Evolutionary conservation across 768 basidiomycete species (phyloP).

Genomic region (Artomyces pyxidatus): DNA sequence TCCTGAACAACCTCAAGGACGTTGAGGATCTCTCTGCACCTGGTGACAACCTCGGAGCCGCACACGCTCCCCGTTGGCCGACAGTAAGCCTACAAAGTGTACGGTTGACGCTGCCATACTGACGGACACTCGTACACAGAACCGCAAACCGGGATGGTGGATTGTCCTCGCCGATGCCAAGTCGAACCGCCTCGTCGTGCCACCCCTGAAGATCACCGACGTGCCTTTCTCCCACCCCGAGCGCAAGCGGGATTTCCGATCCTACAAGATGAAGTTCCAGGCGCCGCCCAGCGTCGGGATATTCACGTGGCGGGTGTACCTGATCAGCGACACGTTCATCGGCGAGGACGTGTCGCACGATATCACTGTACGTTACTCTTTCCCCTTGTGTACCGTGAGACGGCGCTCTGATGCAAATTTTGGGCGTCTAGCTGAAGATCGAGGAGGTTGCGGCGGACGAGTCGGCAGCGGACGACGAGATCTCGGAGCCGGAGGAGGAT

Average conservation of each 20-base stretch:
- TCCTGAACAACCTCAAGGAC: constrained; percentile 55
- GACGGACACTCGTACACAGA: constrained; percentile 31
- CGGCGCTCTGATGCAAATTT: constrained; percentile 1
- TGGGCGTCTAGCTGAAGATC: too few relatives aligned
- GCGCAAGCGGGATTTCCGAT: constrained; percentile 54
- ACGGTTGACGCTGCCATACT: neutral
- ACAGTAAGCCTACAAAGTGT: constrained; percentile 40
- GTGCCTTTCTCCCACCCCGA: constrained; percentile 55
- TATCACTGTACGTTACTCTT: constrained; percentile 50
- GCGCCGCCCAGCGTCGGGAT: constrained; percentile 78
- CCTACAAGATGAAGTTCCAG: constrained; percentile 92
- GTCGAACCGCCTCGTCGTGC: constrained; percentile 76
- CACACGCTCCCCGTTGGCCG: constrained; percentile 95
- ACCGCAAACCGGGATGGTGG: constrained; percentile 91
- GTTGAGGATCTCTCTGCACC: constrained; percentile 48
- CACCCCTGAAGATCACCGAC: constrained; percentile 74
- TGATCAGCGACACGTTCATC: constrained; percentile 84
- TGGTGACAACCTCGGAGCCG: constrained; percentile 41
- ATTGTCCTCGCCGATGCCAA: constrained; percentile 84
- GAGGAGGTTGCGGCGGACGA: constrained; percentile 52
- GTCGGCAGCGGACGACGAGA: constrained; percentile 75
- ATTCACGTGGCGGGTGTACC: constrained; percentile 83
- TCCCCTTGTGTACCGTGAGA: neutral
- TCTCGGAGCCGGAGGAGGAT: constrained; percentile 97
- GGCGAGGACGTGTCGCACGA: constrained; percentile 69